These are phyloP conservation scores for Sporothrix brasiliensis DNA, from an alignment of 2,329 filamentous ascomycete genomes.

Conservation along the genomic window DNA sequence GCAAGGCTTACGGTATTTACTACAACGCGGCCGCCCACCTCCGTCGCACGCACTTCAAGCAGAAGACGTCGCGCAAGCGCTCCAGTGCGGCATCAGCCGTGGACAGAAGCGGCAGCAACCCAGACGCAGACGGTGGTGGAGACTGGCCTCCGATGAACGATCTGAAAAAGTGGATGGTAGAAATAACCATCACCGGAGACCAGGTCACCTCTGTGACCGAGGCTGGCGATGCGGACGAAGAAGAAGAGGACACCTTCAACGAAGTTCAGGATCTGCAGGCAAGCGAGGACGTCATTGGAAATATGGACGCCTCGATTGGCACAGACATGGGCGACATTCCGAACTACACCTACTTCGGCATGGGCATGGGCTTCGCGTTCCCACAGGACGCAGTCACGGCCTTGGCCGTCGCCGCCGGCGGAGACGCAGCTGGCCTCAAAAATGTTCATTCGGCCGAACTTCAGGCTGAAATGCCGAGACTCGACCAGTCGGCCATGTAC, in stretches of 20 bases:
- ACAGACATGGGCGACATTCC: background rate
- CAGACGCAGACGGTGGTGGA: conserved; percentile 58
- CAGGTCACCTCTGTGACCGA: background rate
- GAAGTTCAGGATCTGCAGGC: background rate
- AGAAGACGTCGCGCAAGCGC: conserved; percentile 49
- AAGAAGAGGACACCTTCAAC: background rate
- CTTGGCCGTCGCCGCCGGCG: background rate
- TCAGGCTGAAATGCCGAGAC: conserved; percentile 10
- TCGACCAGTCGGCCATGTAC: conserved; percentile 30
- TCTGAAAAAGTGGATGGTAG: conserved; percentile 63
- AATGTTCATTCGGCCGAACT: background rate
- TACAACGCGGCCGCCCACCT: conserved; percentile 95
- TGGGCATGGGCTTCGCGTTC: background rate
- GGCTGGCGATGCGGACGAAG: background rate
- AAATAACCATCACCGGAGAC: conserved; percentile 43
- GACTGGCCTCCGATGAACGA: conserved; percentile 60
- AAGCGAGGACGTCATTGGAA: conserved; percentile 24
- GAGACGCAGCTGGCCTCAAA: background rate
- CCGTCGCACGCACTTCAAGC: conserved; percentile 83
- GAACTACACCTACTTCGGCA: conserved; percentile 15
- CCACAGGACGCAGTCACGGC: background rate
- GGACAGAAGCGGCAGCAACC: conserved; percentile 39
- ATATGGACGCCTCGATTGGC: background rate
- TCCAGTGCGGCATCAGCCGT: conserved; percentile 32
- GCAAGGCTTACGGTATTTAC: conserved; percentile 85